These are phyloP conservation scores for Phytophthora constricta DNA, from an alignment of 352 stramenopile species.

Conservation along the genomic window DNA sequence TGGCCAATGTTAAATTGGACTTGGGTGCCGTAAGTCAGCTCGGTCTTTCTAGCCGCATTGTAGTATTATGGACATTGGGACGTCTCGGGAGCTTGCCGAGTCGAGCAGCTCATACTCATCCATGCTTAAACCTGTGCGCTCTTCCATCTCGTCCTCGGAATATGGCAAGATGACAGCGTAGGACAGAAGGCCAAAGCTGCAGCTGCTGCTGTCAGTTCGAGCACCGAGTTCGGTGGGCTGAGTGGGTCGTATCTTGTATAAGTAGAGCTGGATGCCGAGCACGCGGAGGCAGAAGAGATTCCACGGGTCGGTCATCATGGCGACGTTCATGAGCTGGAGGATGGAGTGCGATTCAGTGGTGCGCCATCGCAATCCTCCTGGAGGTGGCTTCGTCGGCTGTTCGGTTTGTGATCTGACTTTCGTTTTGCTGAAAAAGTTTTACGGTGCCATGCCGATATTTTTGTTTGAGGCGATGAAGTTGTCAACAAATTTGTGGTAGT, in stretches of 20 bases:
- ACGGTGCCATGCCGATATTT: too few species aligned
- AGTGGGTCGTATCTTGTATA: conserved; percentile 31
- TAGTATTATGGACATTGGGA: conserved; percentile 18
- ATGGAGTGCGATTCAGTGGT: conserved; percentile 35
- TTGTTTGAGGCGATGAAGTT: too few species aligned
- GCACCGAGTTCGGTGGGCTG: background rate
- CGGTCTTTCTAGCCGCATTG: conserved; percentile 24
- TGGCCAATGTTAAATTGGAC: too few species aligned
- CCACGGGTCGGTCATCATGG: conserved; percentile 57
- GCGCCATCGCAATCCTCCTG: background rate
- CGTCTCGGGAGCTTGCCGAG: conserved; percentile 17
- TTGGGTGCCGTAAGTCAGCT: too few species aligned
- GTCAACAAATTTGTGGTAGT: too few species aligned
- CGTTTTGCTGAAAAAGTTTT: too few species aligned
- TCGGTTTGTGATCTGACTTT: too few species aligned
- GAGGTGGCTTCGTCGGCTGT: background rate
- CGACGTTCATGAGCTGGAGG: conserved; percentile 48
- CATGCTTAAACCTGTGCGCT: conserved; percentile 19
- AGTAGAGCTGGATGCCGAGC: conserved; percentile 38
- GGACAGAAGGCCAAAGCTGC: background rate
- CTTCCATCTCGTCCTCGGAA: conserved; percentile 23
- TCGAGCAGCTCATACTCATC: conserved; percentile 29
- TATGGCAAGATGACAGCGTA: conserved; percentile 31
- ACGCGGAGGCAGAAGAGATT: conserved; percentile 37
- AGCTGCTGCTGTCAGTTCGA: background rate